These are phyloP conservation scores for Cucurbita moschata DNA, from an alignment of 306 rosid species.

Conservation along the genomic window DNA sequence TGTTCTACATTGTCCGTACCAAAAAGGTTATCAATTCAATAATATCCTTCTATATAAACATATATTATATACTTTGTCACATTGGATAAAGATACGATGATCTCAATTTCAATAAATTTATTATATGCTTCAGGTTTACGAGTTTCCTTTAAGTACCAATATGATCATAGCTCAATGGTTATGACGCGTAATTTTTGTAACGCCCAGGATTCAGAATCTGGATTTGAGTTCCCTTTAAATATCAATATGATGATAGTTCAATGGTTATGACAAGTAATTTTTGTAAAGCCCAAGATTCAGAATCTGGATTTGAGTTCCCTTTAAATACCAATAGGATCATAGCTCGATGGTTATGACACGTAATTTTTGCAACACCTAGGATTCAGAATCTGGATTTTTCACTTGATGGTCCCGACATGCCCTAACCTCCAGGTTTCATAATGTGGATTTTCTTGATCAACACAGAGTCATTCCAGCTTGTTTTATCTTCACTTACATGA, in stretches of 20 bases:
- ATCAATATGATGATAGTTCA: neutral
- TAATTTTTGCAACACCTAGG: too few relatives aligned
- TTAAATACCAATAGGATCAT: neutral
- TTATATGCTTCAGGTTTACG: neutral
- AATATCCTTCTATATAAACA: neutral
- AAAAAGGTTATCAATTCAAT: neutral
- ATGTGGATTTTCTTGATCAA: too few relatives aligned
- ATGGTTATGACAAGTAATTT: too few relatives aligned
- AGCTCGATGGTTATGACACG: neutral
- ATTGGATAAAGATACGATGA: neutral
- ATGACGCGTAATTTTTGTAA: too few relatives aligned
- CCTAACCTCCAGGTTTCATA: too few relatives aligned
- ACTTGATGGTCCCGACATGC: too few relatives aligned
- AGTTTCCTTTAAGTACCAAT: neutral
- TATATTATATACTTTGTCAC: neutral
- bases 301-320: too few relatives aligned
- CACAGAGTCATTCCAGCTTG: too few relatives aligned
- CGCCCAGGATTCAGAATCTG: too few relatives aligned
- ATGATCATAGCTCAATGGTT: neutral
- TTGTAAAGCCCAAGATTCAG: too few relatives aligned
- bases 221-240: neutral
- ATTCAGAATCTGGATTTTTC: too few relatives aligned
- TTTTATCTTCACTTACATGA: too few relatives aligned
- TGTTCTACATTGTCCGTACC: neutral
- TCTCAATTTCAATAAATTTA: neutral